Conservation (phyloP, 768 basidiomycete genomes). For the Dioszegia crocea region DNA sequence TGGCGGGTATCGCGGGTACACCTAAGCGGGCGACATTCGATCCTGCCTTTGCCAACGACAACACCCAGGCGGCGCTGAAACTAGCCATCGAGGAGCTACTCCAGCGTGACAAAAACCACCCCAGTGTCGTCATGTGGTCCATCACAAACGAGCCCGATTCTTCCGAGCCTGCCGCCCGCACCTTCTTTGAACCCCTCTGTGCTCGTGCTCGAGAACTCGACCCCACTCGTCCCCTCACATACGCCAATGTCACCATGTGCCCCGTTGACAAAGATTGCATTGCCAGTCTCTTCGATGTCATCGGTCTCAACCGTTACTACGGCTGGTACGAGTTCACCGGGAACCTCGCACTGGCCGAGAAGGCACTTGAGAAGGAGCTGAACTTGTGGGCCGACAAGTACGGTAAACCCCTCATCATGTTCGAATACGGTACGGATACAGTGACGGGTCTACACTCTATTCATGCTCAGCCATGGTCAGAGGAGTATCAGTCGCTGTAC, state of each 20-base stretch:
- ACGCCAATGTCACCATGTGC: conserved; percentile 18
- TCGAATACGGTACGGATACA: conserved; percentile 33
- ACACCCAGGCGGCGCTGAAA: conserved; percentile 18
- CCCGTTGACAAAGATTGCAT: conserved; percentile 10
- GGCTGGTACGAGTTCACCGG: conserved; percentile 33
- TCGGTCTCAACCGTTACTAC: conserved; percentile 34
- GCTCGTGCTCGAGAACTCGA: conserved; percentile 20
- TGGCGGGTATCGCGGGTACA: conserved; percentile 18
- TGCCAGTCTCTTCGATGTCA: conserved; percentile 30
- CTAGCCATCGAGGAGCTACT: conserved; percentile 26
- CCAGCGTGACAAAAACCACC: conserved; percentile 31
- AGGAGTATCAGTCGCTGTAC: conserved; percentile 25
- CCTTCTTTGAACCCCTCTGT: conserved; percentile 31
- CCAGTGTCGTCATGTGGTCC: conserved; percentile 34
- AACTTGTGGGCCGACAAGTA: conserved; percentile 14
- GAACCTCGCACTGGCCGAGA: conserved; percentile 21
- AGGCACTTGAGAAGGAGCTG: conserved; percentile 22
- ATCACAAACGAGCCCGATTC: conserved; percentile 37
- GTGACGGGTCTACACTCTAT: conserved; percentile 20
- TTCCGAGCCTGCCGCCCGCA: conserved; percentile 15
- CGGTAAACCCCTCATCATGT: conserved; percentile 22
- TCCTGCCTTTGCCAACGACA: conserved; percentile 20
- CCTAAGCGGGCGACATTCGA: conserved; percentile 11
- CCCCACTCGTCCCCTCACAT: conserved; percentile 29
- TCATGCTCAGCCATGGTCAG: conserved; percentile 26